Evolutionary conservation across 2,329 filamentous ascomycete species (phyloP), one percentile per base, ranked within the genome.

Genomic region (Aspergillus chevalieri): DNA sequence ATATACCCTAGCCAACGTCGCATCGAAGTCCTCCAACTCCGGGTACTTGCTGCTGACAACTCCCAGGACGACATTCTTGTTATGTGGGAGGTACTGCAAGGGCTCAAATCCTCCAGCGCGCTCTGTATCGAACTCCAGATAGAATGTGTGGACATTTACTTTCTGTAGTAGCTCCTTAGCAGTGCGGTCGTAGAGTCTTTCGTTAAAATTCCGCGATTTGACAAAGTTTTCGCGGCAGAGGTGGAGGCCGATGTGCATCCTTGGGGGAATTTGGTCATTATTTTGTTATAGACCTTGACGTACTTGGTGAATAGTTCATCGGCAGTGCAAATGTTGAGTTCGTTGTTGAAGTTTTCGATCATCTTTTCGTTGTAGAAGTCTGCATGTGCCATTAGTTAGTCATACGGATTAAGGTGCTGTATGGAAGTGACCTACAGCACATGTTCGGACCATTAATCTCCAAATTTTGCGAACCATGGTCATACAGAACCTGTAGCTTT

Each of bases 221-320:
- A 81, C 78, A 65, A 84, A 84, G 68, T 84, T 84, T 30, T 64
- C 67, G 39, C 57, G 76, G 74, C 86, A 89, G 45, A 89, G 74
- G 62, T 89, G 86, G 28, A 89, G 82, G 22, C 86, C 86, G 1
- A 86, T 78, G 65, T 87, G 84, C 73, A 89, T 80, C 88, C 84
- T 2, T 72, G 62, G 0, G 85, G 84, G 0, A 79, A 70, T 58
- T 78, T 76, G 58, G 73, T 70, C 60, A 87, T 75, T 57, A 76
- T 81, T 61, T 84, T 80, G 64, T 89, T 89, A 74, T 89, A 88
- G 52, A 87, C 79, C 48, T 75, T 72, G 60, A 89, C 84, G 67
- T 89, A 89, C 5, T 81, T 77, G 55, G 86, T 83, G 3, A 89
- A 77, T 28, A 87, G 80, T 57, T 82, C 80, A 43, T 86, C 83